Evolutionary conservation across 2,329 filamentous ascomycete genomes (phyloP).

Genomic region (Fusarium praegraminearum): DNA sequence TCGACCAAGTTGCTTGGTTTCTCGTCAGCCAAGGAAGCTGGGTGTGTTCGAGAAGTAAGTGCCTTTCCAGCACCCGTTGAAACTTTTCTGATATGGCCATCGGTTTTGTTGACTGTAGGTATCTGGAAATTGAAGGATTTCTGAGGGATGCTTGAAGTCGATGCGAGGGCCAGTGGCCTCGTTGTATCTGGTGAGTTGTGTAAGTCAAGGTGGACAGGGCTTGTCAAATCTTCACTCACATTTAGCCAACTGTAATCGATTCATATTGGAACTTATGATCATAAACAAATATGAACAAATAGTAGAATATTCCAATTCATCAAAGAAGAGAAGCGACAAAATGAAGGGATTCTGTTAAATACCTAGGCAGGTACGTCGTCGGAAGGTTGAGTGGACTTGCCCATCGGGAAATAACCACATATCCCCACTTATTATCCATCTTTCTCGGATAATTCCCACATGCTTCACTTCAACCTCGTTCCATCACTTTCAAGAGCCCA

Average conservation of each 20-base stretch:
- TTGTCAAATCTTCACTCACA: neutral
- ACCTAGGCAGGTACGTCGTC: neutral
- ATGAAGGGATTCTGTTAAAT: neutral
- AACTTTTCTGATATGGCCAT: neutral
- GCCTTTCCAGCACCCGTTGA: neutral
- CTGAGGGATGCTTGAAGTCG: neutral
- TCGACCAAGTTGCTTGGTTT: conserved; percentile 31
- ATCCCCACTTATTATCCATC: conserved; percentile 4
- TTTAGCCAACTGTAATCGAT: neutral
- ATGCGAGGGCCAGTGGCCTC: conserved; percentile 7
- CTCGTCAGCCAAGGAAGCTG: conserved; percentile 3
- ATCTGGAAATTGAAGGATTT: fast-evolving
- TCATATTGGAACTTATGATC: neutral
- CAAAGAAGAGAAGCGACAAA: neutral
- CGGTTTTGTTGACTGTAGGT: no score
- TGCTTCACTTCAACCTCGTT: neutral
- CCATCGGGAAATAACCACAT: conserved; percentile 31
- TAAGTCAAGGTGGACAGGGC: conserved; percentile 4
- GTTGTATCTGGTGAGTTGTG: conserved; percentile 1
- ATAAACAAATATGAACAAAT: fast-evolving
- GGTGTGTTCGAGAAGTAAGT: neutral
- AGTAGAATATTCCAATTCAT: fast-evolving
- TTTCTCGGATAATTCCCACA: conserved; percentile 35
- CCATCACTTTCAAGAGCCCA: neutral
- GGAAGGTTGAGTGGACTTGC: neutral